Evolutionary conservation across 345 rosid species (phyloP).

Genomic region (Populus nigra): DNA sequence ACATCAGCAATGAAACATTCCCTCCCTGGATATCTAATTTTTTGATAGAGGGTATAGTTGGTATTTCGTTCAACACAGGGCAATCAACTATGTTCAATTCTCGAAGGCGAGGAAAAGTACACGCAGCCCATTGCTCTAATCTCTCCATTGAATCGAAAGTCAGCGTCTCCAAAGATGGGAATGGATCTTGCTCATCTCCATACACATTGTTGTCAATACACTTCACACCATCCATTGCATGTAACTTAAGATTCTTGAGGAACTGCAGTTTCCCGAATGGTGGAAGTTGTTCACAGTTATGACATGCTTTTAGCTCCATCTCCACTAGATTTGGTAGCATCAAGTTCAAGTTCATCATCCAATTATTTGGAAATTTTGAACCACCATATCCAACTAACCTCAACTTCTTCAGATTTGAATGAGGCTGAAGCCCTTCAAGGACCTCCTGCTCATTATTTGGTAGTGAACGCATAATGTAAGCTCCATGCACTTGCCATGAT

Average conservation of each 20-base stretch:
- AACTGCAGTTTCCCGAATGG: slow-evolving; percentile 3
- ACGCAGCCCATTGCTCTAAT: not conserved
- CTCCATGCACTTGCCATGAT: too few species aligned
- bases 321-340: slow-evolving; percentile 1
- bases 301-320: not conserved
- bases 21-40: not conserved
- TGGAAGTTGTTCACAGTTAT: slow-evolving; percentile 4
- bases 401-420: not conserved
- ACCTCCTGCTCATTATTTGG: not conserved
- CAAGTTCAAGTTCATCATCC: slow-evolving; percentile 1
- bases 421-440: not conserved
- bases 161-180: not conserved
- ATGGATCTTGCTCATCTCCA: not conserved
- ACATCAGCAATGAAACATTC: not conserved
- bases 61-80: not conserved
- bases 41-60: not conserved
- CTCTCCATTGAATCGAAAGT: not conserved
- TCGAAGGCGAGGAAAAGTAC: not conserved
- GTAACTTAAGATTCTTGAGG: not conserved
- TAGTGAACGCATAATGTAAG: too few species aligned
- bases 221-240: not conserved
- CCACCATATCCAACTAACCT: not conserved
- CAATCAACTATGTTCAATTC: fast-evolving
- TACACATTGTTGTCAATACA: not conserved
- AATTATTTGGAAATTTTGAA: slow-evolving; percentile 3